Evolutionary conservation across 2,329 filamentous ascomycete genomes (phyloP).

Genomic region (Colletotrichum sp.): DNA sequence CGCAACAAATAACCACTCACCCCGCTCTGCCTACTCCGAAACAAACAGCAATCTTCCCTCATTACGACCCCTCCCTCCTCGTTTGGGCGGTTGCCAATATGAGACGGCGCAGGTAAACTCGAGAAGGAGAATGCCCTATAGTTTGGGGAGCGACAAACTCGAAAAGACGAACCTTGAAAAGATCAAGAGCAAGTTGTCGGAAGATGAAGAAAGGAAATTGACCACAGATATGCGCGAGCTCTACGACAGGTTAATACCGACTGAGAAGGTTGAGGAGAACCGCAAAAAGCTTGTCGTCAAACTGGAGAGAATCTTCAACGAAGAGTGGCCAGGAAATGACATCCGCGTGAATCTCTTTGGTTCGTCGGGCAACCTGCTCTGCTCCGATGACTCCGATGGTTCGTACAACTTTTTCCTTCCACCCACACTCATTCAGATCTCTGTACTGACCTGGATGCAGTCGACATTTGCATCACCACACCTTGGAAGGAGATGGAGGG

Average conservation of each 20-base stretch:
- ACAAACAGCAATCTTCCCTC: conserved; percentile 77
- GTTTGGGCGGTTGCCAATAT: conserved; percentile 74
- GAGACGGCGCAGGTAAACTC: conserved; percentile 85
- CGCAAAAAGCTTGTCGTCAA: conserved; percentile 81
- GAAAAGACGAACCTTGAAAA: conserved; percentile 74
- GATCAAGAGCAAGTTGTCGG: conserved; percentile 71
- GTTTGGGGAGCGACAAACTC: conserved; percentile 79
- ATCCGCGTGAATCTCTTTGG: conserved; percentile 95
- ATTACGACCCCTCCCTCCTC: conserved; percentile 65
- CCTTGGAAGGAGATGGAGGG: conserved; percentile 85
- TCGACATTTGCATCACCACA: conserved; percentile 97
- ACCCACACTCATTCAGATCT: background rate
- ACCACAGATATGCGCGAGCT: conserved; percentile 84
- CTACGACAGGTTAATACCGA: conserved; percentile 85
- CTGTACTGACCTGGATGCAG: conserved; percentile 52
- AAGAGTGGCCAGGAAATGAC: conserved; percentile 88
- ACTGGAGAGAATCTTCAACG: conserved; percentile 84
- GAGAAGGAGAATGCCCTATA: conserved; percentile 89
- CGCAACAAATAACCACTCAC: conserved; percentile 78
- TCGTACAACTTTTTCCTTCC: conserved; percentile 36
- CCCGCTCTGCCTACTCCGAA: conserved; percentile 88
- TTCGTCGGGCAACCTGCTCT: conserved; percentile 95
- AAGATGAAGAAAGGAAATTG: conserved; percentile 76
- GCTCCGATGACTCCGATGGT: conserved; percentile 97
- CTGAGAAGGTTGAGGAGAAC: conserved; percentile 76